phyloP scores from a whole-genome alignment of 2,329 filamentous ascomycete genomes.

The Pestalotiopsis sp. region DNA sequence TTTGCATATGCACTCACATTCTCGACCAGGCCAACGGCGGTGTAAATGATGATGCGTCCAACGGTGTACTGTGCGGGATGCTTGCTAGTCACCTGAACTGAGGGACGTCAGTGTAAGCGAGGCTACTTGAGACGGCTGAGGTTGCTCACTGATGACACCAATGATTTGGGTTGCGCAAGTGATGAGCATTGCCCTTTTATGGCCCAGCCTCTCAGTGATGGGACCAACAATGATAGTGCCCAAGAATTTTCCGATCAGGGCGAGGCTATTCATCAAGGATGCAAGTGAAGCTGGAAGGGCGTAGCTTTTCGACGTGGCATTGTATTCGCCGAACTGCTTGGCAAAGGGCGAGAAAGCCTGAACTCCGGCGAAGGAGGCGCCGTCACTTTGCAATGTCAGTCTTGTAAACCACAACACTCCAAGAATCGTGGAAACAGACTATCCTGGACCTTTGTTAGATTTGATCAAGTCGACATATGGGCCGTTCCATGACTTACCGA shows the following conservation, averaged over 20 bases:
- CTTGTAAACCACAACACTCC: background rate
- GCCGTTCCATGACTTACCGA: constrained; percentile 9
- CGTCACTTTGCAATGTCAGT: constrained; percentile 14
- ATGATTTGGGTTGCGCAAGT: constrained; percentile 20
- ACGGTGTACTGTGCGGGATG: constrained; percentile 10
- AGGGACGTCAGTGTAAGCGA: background rate
- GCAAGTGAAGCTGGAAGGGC: constrained; percentile 5
- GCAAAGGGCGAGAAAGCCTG: constrained; percentile 21
- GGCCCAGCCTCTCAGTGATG: constrained; percentile 20
- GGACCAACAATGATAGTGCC: constrained; percentile 20
- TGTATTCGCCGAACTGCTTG: constrained; percentile 17
- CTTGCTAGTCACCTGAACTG: constrained; percentile 16
- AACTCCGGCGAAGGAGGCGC: constrained; percentile 22
- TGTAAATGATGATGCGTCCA: constrained; percentile 13
- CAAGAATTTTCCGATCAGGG: constrained; percentile 17
- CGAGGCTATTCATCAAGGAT: constrained; percentile 20
- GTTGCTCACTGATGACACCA: constrained; percentile 18
- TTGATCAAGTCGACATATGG: background rate
- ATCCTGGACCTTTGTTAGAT: background rate
- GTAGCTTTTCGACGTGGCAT: constrained; percentile 12
- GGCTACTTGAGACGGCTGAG: background rate
- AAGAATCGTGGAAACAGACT: background rate
- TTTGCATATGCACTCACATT: constrained; percentile 3
- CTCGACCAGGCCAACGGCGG: constrained; percentile 16
- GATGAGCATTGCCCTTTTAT: constrained; percentile 18